A percentile compares a stretch with the other conserved stretches of the same genome.
Conservation (phyloP, 2,329 filamentous ascomycete genomes). For the Cladosporium sp. region DNA sequence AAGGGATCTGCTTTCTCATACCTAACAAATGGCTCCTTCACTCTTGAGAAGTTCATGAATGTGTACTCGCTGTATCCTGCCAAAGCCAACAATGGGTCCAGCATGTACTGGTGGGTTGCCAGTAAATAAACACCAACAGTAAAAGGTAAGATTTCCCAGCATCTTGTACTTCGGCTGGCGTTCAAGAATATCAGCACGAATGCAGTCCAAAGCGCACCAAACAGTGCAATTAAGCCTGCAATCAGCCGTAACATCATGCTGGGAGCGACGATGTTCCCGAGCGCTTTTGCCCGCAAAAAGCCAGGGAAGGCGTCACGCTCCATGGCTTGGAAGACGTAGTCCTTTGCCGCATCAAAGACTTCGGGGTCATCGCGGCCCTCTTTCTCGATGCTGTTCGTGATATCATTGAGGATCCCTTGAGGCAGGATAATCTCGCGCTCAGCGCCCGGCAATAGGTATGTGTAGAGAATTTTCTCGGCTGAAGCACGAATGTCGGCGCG, state of each 20-base stretch:
- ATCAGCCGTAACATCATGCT: constrained; percentile 84
- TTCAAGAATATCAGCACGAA: constrained; percentile 92
- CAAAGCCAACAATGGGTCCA: constrained; percentile 86
- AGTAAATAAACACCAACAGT: constrained; percentile 85
- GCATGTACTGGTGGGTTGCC: constrained; percentile 88
- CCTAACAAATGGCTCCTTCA: constrained; percentile 83
- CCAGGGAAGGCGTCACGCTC: constrained; percentile 98
- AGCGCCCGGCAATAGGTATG: constrained; percentile 87
- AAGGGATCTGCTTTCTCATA: constrained; percentile 14
- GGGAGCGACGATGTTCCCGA: constrained; percentile 91
- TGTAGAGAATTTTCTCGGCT: constrained; percentile 98
- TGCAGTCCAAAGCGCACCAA: constrained; percentile 88
- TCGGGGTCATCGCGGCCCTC: constrained; percentile 92
- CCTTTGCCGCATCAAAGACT: constrained; percentile 94
- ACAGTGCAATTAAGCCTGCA: constrained; percentile 78
- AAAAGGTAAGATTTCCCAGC: constrained; percentile 92
- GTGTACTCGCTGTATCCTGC: constrained; percentile 95
- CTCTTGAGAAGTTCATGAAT: constrained; percentile 82
- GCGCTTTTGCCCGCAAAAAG: constrained; percentile 88
- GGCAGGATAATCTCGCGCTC: constrained; percentile 95
- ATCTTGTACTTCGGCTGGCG: constrained; percentile 66
- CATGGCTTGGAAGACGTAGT: constrained; percentile 99
- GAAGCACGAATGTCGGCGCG: constrained; percentile 86
- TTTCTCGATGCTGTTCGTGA: constrained; percentile 84
- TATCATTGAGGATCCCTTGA: constrained; percentile 77